These are phyloP conservation scores for Phalaenopsis aphrodite DNA, from an alignment of 106 monocot genomes.

Conservation along the genomic window DNA sequence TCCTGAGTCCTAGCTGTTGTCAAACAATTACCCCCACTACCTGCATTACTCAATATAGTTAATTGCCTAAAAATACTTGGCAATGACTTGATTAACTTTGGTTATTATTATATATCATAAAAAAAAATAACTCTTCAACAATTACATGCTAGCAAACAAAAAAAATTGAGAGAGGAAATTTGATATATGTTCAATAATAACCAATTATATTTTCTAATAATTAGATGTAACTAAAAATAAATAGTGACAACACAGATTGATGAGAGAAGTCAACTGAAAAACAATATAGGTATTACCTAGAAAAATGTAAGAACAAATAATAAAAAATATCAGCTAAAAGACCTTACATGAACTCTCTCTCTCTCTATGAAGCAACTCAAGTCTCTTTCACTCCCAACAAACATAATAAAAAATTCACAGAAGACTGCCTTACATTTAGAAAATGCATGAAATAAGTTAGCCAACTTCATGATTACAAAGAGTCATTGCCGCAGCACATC, in stretches of 20 bases:
- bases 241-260: too few species aligned
- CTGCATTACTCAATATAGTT: neutral
- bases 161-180: neutral
- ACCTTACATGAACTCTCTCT: too few species aligned
- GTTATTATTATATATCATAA: neutral
- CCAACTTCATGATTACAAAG: neutral
- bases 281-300: too few species aligned
- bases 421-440: neutral
- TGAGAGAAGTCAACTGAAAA: too few species aligned
- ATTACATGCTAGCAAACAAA: too few species aligned
- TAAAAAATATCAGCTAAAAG: too few species aligned
- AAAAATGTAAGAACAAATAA: too few species aligned
- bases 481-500: neutral
- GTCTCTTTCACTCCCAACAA: neutral
- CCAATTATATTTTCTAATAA: neutral
- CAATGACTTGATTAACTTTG: neutral
- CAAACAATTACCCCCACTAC: neutral
- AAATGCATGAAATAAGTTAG: neutral
- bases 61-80: neutral
- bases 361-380: neutral
- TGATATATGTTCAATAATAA: neutral
- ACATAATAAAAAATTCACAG: neutral
- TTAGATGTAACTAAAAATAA: too few species aligned
- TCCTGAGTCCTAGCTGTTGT: neutral
- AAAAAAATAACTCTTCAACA: neutral